These are phyloP conservation scores for Vigna trinervia DNA, from an alignment of 306 rosid genomes.

Conservation along the genomic window DNA sequence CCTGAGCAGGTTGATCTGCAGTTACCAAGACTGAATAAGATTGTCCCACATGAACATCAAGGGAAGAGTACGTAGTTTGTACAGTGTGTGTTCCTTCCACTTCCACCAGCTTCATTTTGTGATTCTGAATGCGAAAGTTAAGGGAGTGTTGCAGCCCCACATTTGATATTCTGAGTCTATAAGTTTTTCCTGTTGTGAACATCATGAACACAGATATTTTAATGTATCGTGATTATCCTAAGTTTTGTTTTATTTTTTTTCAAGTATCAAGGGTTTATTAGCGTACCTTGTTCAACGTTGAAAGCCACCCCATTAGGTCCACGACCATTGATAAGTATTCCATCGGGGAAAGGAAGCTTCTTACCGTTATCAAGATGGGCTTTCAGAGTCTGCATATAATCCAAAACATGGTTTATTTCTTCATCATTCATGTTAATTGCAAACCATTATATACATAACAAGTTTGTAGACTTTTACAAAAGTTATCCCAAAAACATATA, in stretches of 20 bases:
- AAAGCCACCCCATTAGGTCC: constrained; percentile 73
- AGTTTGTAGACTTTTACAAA: too few relatives aligned
- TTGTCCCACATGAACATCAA: constrained; percentile 92
- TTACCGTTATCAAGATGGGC: constrained; percentile 75
- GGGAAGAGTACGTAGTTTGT: constrained; percentile 82
- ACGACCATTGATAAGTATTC: constrained; percentile 95
- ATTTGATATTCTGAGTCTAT: constrained; percentile 92
- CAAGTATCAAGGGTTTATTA: not conserved
- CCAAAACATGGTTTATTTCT: constrained; percentile 11
- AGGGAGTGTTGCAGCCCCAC: constrained; percentile 89
- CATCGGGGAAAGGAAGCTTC: constrained; percentile 86
- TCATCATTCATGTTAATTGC: too few relatives aligned
- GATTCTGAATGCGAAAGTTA: constrained; percentile 87
- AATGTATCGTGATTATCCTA: not conserved
- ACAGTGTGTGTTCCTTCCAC: constrained; percentile 98
- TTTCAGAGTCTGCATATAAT: constrained; percentile 64
- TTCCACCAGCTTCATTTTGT: constrained; percentile 84
- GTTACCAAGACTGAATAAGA: constrained; percentile 87
- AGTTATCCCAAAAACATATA: too few relatives aligned
- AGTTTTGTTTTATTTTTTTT: not conserved
- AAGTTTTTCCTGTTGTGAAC: constrained; percentile 77
- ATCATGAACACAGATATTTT: not conserved
- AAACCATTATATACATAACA: too few relatives aligned
- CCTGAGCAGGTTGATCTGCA: constrained; percentile 87
- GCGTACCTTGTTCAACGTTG: constrained; percentile 85